These are phyloP conservation scores for Malus hybrid DNA, from an alignment of 331 rosid genomes.

Conservation along the genomic window DNA sequence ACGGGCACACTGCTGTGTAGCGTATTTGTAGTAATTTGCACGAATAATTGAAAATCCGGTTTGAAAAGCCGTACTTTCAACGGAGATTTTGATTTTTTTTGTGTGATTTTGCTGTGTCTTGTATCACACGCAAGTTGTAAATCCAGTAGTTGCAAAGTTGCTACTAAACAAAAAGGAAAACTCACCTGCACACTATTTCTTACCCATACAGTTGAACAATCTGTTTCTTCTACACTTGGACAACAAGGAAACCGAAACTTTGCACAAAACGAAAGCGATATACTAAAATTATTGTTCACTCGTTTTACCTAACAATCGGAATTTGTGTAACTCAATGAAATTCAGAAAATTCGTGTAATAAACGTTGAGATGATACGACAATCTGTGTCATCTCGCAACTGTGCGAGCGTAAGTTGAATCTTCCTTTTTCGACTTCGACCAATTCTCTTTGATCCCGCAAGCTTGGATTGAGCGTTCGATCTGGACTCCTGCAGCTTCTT, in stretches of 20 bases:
- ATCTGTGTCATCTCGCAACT: slow-evolving; percentile 51
- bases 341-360: slow-evolving; percentile 6
- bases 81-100: too few species aligned
- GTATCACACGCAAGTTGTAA: too few species aligned
- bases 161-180: neutral
- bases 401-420: slow-evolving; percentile 60
- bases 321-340: slow-evolving; percentile 7
- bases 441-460: slow-evolving; percentile 63
- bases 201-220: neutral
- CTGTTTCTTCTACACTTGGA: neutral
- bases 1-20: neutral
- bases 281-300: neutral
- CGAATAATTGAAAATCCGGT: too few species aligned
- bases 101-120: too few species aligned
- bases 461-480: slow-evolving; percentile 77
- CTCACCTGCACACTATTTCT: neutral
- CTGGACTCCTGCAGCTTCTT: slow-evolving; percentile 45
- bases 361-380: slow-evolving; percentile 10
- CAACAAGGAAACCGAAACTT: neutral
- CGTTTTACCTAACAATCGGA: slow-evolving; percentile 3
- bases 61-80: too few species aligned
- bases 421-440: slow-evolving; percentile 73
- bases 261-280: slow-evolving; percentile 1
- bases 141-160: neutral
- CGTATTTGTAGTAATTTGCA: too few species aligned